Base-by-base conservation (phyloP, 1,284 basidiomycete species). In the Porodaedalea pini region DNA sequence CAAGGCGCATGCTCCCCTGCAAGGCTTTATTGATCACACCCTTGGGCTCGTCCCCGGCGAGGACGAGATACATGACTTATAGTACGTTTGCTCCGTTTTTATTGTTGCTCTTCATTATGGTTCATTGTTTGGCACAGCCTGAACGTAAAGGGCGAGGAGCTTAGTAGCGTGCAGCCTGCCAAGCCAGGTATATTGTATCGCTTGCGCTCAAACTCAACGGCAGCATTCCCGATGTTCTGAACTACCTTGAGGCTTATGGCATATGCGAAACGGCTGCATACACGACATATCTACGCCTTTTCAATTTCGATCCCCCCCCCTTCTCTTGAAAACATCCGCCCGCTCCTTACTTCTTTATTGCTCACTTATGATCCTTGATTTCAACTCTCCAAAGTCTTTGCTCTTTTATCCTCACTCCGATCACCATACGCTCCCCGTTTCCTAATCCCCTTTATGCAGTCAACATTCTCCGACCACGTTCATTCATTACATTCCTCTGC, bases 21-120 rank as follows among this genome's bases (percentile, higher is more conserved):
- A 57, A 23, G 50, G 32, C 8, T 57, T 44, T 31, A 50, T 57
- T 8, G 17, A 55, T 8, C 32, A 47, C 21, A 36, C 19, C 1
- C 25, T 52, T 15, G 17, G 17, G 31, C 10, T 27, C 32, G 23
- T 52, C 17, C 49, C 49, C n/a, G 41, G 7, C 2, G 39, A 47
- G 43, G 19, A 52, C 15, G 50, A 53, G 4, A 40, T 52, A 11
- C 27, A 52, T 15, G 31, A 25, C 6, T 19, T 17, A 15, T 47
- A 51, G 56, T 57, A 31, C 19, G 56, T 57, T 5, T 23, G 13
- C 6, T 31, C 15, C 27, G 6, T 36, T 13, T 32, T 17, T n/a
- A 4, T 5, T 36, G 5, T 40, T 47, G 2, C 3, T 13, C 17
- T 8, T 10, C 11, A 17, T 8, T 13, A 27, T 32, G 32, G 31